A percentile compares a stretch with the other conserved stretches of the same genome.
Evolutionary conservation across 2,329 filamentous ascomycete species (phyloP).

Genomic region (Penicillium rolfsii): DNA sequence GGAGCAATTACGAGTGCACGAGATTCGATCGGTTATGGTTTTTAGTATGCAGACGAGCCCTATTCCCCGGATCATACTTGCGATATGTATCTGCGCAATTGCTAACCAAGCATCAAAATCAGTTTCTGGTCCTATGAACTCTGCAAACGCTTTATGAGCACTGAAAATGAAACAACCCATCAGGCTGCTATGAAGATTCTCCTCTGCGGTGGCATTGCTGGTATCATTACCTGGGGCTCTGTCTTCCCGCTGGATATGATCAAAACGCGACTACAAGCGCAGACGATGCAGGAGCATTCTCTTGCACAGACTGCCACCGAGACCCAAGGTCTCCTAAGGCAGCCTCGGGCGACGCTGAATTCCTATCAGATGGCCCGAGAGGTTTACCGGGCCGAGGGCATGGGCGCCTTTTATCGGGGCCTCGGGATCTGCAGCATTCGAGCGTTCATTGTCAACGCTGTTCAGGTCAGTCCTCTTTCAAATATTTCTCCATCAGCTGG

Average conservation of each 20-base stretch:
- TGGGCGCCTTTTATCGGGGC: conserved; percentile 70
- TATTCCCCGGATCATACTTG: conserved; percentile 14
- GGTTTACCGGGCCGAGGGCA: conserved; percentile 67
- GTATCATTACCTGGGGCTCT: conserved; percentile 84
- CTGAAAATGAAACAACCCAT: conserved; percentile 51
- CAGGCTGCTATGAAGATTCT: conserved; percentile 66
- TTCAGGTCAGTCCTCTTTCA: conserved; percentile 56
- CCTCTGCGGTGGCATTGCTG: conserved; percentile 83
- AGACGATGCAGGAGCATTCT: conserved; percentile 46
- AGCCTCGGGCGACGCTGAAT: conserved; percentile 43
- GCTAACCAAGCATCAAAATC: conserved; percentile 1
- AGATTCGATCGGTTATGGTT: conserved; percentile 92
- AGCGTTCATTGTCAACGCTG: conserved; percentile 90
- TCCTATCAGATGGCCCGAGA: conserved; percentile 67
- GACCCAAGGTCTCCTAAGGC: conserved; percentile 29
- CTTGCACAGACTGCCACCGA: conserved; percentile 25
- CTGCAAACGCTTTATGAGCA: conserved; percentile 62
- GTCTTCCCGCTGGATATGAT: conserved; percentile 91
- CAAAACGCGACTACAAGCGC: conserved; percentile 88
- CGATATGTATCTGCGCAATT: neutral
- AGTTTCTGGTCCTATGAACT: conserved; percentile 90
- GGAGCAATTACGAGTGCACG: conserved; percentile 79
- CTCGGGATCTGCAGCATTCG: conserved; percentile 79
- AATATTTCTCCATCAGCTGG: neutral
- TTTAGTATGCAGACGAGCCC: conserved; percentile 64